Percentiles rank a stretch among this genome's conserved stretches.
These are phyloP conservation scores for Paramecium caudatum DNA, from an alignment of 73 alveolate genomes.

Conservation along the genomic window DNA sequence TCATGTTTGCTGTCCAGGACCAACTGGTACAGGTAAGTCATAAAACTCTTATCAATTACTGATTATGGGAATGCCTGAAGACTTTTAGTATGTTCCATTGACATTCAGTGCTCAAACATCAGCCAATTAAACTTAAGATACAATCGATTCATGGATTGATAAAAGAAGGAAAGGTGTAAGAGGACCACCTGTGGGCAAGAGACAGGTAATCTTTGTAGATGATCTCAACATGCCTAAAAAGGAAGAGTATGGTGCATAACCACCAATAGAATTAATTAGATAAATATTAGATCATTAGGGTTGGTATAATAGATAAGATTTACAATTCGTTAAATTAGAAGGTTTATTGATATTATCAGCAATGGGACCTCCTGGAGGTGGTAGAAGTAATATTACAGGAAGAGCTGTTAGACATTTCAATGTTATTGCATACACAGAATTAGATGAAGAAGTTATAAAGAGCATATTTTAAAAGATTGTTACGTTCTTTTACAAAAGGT, in stretches of 20 bases:
- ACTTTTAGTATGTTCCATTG: slow-evolving; percentile 91
- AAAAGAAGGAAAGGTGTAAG: slow-evolving; percentile 97
- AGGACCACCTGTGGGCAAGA: slow-evolving; percentile 99
- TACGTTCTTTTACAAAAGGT: slow-evolving; percentile 87
- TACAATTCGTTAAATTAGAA: slow-evolving; percentile 79
- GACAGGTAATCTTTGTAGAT: slow-evolving; percentile 98
- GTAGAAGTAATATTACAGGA: slow-evolving; percentile 98
- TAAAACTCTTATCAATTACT: slow-evolving; percentile 96
- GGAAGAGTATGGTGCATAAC: slow-evolving; percentile 99
- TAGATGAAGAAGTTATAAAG: slow-evolving; percentile 94
- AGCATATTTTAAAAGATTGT: slow-evolving; percentile 94
- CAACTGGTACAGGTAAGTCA: slow-evolving; percentile 99
- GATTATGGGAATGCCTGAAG: slow-evolving; percentile 97
- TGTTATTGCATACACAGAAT: slow-evolving; percentile 97
- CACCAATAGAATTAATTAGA: slow-evolving; percentile 99
- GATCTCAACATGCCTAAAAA: slow-evolving; percentile 99
- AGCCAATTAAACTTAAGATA: slow-evolving; percentile 98
- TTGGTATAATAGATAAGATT: slow-evolving; percentile 99
- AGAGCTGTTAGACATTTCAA: slow-evolving; percentile 99
- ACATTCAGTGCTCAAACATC: slow-evolving; percentile 99
- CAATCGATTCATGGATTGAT: slow-evolving; percentile 96
- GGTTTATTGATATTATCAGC: slow-evolving; percentile 98
- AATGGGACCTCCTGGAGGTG: slow-evolving; percentile 99
- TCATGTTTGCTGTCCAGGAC: slow-evolving; percentile 99
- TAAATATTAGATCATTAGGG: slow-evolving; percentile 99